Base-by-base conservation (phyloP, 139 green algal species). In the Micractinium conductrix region DNA sequence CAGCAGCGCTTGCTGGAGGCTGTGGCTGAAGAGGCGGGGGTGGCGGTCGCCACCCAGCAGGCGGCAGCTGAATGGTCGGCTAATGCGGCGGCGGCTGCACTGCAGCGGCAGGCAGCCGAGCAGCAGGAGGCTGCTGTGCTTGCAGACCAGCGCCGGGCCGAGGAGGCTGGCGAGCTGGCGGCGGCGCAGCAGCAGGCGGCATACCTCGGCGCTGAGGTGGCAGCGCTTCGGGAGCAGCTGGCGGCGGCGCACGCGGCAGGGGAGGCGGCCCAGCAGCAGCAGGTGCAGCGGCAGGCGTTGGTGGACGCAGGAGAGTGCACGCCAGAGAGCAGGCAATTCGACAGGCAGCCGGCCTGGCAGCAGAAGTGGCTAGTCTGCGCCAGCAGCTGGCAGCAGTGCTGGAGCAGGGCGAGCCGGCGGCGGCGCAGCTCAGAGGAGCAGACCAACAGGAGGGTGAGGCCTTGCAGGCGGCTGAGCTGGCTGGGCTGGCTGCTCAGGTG, bases 401-500 rank as follows among this genome's bases (percentile, higher is more conserved):
- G 35, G 17, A 30, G 48, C 42, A 74, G 68, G 22, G 28, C 26
- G 45, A 55, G 35, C 48, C 67, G 26, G 67, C 26, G 35, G 67
- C 62, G n/a, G 60, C 40, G 17, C 42, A 80, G 26, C 43, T 79
- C 63, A 35, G 72, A 50, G 63, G 33, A 42, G 71, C 60, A 2
- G 40, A 73, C 2, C 35, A 28, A 1, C 73, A 87, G 44, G 74
- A 38, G 48, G 72, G 58, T 26, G 62, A 43, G 19, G 74, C 33
- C n/a, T 24, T 42, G 44, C 55, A 48, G 50, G 4, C 58, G 28
- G 42, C 28, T 22, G 53, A 55, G 40, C 81, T 86, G 72, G n/a
- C n/a, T n/a, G n/a, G n/a, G n/a, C n/a, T n/a, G n/a, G 71, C 69
- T 55, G 81, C 70, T 5, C 63, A 74, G 58, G 58, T 55, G 16